A percentile compares a stretch with the other conserved stretches of the same genome.
Evolutionary conservation across 2,329 filamentous ascomycete genomes (phyloP).

Genomic region (Alternaria conjuncta): DNA sequence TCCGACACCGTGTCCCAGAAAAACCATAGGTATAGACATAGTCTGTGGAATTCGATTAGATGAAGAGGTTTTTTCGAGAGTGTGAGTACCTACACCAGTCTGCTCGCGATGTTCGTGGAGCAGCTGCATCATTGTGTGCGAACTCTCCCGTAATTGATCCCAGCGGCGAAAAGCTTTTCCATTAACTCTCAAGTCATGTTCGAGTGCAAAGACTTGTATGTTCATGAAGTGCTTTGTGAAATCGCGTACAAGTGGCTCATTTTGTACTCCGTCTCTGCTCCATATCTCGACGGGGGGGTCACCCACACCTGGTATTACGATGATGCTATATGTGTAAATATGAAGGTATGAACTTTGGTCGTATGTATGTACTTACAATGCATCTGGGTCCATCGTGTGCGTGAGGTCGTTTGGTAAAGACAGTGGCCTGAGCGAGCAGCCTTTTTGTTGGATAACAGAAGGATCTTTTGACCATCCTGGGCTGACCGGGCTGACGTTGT

Average conservation of each 20-base stretch:
- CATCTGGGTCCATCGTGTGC: background rate
- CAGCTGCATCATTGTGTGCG: background rate
- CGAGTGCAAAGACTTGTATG: background rate
- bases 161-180: background rate
- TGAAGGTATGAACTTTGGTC: too few relatives aligned
- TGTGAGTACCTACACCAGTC: background rate
- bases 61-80: fast-evolving
- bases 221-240: background rate
- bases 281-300: background rate
- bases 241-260: background rate
- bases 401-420: background rate
- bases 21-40: background rate
- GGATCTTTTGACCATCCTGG: background rate
- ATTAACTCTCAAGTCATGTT: background rate
- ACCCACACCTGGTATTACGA: background rate
- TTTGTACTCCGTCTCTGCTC: background rate
- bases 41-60: too few relatives aligned
- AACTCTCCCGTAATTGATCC: fast-evolving
- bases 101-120: background rate
- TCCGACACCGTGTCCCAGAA: background rate
- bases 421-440: background rate
- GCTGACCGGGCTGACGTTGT: too few relatives aligned
- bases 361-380: background rate
- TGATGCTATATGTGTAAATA: background rate
- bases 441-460: background rate